Conservation (phyloP, 2,329 filamentous ascomycete genomes). For the Trichoderma endophyticum region DNA sequence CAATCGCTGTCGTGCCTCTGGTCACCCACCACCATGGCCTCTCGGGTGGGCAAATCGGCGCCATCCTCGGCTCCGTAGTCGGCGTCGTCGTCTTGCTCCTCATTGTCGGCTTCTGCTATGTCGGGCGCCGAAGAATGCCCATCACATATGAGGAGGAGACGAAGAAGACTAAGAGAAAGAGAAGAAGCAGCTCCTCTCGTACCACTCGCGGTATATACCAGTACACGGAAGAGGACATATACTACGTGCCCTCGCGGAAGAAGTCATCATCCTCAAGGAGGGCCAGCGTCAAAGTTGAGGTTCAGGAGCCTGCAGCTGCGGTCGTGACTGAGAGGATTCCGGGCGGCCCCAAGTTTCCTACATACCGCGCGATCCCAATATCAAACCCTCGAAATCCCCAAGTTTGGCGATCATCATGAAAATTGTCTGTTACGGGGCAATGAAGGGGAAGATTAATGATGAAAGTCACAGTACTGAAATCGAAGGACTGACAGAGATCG, state of each 20-base stretch:
- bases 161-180: neutral
- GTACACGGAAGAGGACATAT: conserved; percentile 8
- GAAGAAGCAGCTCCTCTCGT: neutral
- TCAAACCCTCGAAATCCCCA: conserved; percentile 29
- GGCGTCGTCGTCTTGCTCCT: conserved; percentile 37
- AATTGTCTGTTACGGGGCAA: neutral
- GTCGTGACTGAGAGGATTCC: conserved; percentile 29
- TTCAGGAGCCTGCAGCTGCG: conserved; percentile 23
- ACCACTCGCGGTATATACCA: neutral
- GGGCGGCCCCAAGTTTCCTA: conserved; percentile 34
- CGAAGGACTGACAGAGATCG: neutral
- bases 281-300: neutral
- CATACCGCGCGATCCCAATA: conserved; percentile 34
- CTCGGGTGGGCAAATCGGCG: conserved; percentile 38
- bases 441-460: too few relatives aligned
- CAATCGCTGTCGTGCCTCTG: conserved; percentile 17
- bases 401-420: conserved; percentile 6
- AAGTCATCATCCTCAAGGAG: neutral
- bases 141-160: conserved; percentile 9
- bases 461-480: neutral
- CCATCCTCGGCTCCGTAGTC: conserved; percentile 39
- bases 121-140: neutral
- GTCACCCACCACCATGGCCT: conserved; percentile 26
- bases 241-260: neutral
- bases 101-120: conserved; percentile 33